Conservation (phyloP, 495 filamentous ascomycete genomes). For the Penicillium manginii region DNA sequence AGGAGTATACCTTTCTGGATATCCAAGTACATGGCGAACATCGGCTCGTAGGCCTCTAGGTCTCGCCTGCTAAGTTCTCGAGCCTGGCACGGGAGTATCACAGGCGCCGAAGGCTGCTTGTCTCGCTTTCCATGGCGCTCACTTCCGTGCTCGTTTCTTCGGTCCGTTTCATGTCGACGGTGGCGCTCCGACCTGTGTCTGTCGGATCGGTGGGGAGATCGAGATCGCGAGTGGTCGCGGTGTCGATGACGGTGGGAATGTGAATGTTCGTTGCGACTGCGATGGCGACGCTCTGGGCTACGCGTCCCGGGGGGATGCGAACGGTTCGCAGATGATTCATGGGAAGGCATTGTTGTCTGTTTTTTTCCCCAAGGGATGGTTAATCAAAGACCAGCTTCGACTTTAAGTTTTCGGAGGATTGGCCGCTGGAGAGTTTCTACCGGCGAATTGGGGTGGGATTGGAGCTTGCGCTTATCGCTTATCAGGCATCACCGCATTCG, state of each 20-base stretch:
- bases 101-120: slow-evolving; percentile 1
- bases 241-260: slow-evolving; percentile 31
- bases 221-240: slow-evolving; percentile 28
- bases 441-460: no score
- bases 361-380: background rate
- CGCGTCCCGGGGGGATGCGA: slow-evolving; percentile 11
- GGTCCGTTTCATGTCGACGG: slow-evolving; percentile 13
- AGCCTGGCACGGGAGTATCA: slow-evolving; percentile 41
- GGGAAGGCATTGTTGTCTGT: slow-evolving; percentile 28
- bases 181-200: slow-evolving; percentile 28
- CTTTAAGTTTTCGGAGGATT: background rate
- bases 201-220: slow-evolving; percentile 33
- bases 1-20: slow-evolving; percentile 80
- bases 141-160: slow-evolving; percentile 12
- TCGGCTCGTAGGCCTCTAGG: slow-evolving; percentile 60
- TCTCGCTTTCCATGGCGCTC: slow-evolving; percentile 15
- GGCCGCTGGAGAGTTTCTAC: background rate
- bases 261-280: slow-evolving; percentile 25
- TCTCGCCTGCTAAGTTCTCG: slow-evolving; percentile 68
- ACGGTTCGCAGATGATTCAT: slow-evolving; percentile 19
- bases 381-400: slow-evolving; percentile 7
- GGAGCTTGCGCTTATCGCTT: background rate
- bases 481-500: no score
- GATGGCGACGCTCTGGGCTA: slow-evolving; percentile 25
- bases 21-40: slow-evolving; percentile 88